These are phyloP conservation scores for Lactarius quietus DNA, from an alignment of 768 basidiomycete genomes.

Conservation along the genomic window DNA sequence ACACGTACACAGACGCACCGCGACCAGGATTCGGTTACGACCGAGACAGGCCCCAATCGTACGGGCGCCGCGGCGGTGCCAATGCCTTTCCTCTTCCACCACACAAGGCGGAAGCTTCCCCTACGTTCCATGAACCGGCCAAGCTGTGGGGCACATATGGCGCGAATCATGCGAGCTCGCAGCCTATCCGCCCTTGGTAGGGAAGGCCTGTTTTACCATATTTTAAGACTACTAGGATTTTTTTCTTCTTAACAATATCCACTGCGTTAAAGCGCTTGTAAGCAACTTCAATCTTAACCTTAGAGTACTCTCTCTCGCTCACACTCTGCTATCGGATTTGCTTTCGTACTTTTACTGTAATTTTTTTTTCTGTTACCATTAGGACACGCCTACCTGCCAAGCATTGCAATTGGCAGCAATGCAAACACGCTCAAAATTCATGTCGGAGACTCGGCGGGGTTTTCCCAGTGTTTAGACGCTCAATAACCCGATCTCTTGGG, in stretches of 20 bases:
- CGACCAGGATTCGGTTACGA: slow-evolving; percentile 9
- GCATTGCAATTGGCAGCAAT: background rate
- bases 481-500: slow-evolving; percentile 14
- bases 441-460: slow-evolving; percentile 10
- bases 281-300: background rate
- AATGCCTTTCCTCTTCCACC: background rate
- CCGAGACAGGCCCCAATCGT: slow-evolving; percentile 6
- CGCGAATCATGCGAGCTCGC: slow-evolving; percentile 17
- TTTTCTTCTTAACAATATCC: background rate
- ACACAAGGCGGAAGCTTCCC: slow-evolving; percentile 6
- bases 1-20: slow-evolving; percentile 11
- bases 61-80: slow-evolving; percentile 9
- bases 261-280: background rate
- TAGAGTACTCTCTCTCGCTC: slow-evolving; percentile 2
- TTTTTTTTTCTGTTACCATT: slow-evolving; percentile 5
- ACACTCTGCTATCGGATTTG: slow-evolving; percentile 8
- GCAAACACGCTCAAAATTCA: slow-evolving; percentile 12
- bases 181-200: slow-evolving; percentile 27
- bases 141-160: slow-evolving; percentile 13
- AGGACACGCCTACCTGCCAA: background rate
- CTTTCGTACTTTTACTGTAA: slow-evolving; percentile 10
- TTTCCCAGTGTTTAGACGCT: slow-evolving; percentile 11
- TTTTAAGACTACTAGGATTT: background rate
- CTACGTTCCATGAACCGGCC: background rate
- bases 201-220: background rate